phyloP scores from a whole-genome alignment of 2,329 filamentous ascomycete species.

The Neoarthrinium moseri region DNA sequence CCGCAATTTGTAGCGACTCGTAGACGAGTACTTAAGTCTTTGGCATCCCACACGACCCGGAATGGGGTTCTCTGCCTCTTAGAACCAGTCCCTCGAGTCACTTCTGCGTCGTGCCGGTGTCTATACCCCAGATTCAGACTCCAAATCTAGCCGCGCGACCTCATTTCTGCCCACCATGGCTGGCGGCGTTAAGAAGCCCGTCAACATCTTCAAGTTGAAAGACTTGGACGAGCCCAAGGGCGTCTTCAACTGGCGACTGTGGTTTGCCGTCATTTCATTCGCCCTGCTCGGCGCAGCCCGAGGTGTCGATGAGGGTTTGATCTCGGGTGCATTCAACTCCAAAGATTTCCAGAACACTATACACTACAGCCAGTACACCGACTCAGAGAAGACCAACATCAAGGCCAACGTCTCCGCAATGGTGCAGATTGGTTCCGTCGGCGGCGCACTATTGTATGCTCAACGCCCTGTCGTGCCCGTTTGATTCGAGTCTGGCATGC shows the following conservation, averaged over 20 bases:
- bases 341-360: slow-evolving; percentile 61
- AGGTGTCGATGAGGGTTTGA: slow-evolving; percentile 79
- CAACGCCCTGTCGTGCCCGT: no score
- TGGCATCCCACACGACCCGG: no score
- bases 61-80: no score
- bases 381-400: slow-evolving; percentile 61
- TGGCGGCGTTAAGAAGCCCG: slow-evolving; percentile 30
- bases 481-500: neutral
- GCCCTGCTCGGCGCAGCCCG: slow-evolving; percentile 74
- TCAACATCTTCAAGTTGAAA: slow-evolving; percentile 63
- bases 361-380: slow-evolving; percentile 51
- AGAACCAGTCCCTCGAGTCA: no score
- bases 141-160: no score
- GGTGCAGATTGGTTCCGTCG: slow-evolving; percentile 78
- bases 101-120: neutral
- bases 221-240: slow-evolving; percentile 66
- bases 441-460: slow-evolving; percentile 61
- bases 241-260: slow-evolving; percentile 75
- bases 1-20: no score
- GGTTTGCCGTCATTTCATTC: slow-evolving; percentile 74
- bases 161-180: no score
- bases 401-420: slow-evolving; percentile 77
- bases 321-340: slow-evolving; percentile 69
- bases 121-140: no score
- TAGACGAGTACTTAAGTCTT: no score